Conservation (phyloP, 768 basidiomycete genomes). For the Tylopilus intermedius region DNA sequence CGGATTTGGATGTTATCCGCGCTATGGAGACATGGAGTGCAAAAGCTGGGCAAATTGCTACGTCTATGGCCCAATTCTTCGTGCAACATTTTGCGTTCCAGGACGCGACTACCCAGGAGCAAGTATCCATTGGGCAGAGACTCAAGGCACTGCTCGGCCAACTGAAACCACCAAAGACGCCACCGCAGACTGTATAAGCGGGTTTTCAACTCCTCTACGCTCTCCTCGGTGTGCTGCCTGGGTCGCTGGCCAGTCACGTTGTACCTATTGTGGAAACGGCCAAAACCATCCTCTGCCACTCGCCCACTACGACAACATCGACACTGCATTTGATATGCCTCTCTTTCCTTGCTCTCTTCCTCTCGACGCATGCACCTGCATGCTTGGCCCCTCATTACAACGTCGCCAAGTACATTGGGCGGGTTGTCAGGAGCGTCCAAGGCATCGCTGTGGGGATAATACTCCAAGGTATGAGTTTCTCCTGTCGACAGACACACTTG, state of each 20-base stretch:
- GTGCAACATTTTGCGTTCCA: not conserved
- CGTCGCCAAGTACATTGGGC: too few relatives aligned
- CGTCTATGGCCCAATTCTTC: not conserved
- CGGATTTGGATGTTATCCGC: too few relatives aligned
- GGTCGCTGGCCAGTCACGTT: slow-evolving; percentile 71
- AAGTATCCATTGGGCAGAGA: not conserved
- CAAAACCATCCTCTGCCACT: slow-evolving; percentile 58
- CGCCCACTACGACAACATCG: slow-evolving; percentile 55
- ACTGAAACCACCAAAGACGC: slow-evolving; percentile 74
- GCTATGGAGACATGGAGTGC: not conserved
- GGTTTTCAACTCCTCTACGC: slow-evolving; percentile 29
- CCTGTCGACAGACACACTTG: too few relatives aligned
- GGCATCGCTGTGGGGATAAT: too few relatives aligned
- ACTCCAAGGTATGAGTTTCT: too few relatives aligned
- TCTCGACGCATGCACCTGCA: slow-evolving; percentile 59
- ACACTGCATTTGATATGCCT: slow-evolving; percentile 54
- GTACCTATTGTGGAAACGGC: slow-evolving; percentile 58
- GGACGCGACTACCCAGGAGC: not conserved
- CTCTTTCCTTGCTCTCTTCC: slow-evolving; percentile 81
- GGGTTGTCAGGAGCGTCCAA: too few relatives aligned
- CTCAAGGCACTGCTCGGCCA: slow-evolving; percentile 77
- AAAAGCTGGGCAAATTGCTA: not conserved
- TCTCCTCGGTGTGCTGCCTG: slow-evolving; percentile 75
- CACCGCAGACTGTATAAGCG: slow-evolving; percentile 74
- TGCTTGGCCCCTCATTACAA: slow-evolving; percentile 53